Base-by-base conservation (phyloP, 495 filamentous ascomycete species). In the Hypomontagnella submonticulosa region DNA sequence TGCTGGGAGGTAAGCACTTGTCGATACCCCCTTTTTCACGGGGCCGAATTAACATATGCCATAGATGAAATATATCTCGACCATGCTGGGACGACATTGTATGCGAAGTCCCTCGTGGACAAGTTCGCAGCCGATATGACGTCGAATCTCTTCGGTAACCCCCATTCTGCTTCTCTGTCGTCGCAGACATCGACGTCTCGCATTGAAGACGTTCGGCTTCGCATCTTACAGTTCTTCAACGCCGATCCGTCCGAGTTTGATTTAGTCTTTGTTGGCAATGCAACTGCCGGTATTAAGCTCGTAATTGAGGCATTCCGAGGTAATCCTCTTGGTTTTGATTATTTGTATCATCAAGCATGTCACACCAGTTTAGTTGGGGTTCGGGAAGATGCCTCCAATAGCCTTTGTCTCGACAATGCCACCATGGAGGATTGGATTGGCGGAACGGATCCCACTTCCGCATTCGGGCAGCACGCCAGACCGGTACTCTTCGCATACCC, bases 301-400 rank as follows among this genome's bases (percentile, higher is more conserved):
- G 89, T 97, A 0, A 80, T 83, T 16, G 94, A 97, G 49, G 86
- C 85, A 4, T 83, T 97, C 46, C 78, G 88, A 47, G 87, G 87
- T 19, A 76, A 79, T 11, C 78, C 84, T 30, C 77, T 75, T 11
- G 90, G 91, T 0, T 97, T 94, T 71, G 85, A 86, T 76, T 97
- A 92, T 76, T 87, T 83, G 5, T 96, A 96, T 71, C 92, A 97
- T 75, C 77, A 85, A 47, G 91, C 93, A 57, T 82, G 90, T 12
- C 94, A 98, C 76, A 98, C 93, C 33, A 97, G 93, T 71, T 65
- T 97, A 1, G 85, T 98, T 12, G 94, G 94, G 0, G 85, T 90
- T 12, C 83, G 94, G 27, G 93, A 96, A 76, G 74, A 89, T 58
- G 88, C 92, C 34, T 71, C 73, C 10, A 70, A 83, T 50, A 86